Evolutionary conservation across 2,329 filamentous ascomycete genomes (phyloP).

Genomic region (Paracoccidioides brasiliensis): DNA sequence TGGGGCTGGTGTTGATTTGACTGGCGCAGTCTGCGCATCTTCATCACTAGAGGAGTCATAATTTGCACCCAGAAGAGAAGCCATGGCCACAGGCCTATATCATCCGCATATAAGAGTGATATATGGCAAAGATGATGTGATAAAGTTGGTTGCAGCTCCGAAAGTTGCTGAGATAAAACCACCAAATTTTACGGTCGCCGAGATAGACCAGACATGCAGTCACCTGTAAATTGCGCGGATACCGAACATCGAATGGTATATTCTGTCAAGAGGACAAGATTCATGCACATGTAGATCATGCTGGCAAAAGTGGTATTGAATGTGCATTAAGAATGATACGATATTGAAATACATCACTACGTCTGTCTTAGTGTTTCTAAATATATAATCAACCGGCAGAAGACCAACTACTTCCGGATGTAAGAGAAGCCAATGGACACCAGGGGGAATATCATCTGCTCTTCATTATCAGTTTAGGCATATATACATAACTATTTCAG

Average conservation of each 20-base stretch:
- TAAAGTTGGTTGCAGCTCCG: not conserved
- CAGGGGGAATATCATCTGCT: slow-evolving; percentile 23
- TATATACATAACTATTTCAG: slow-evolving; percentile 23
- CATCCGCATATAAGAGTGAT: not conserved
- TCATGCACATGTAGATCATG: too few relatives aligned
- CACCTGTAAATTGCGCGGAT: not conserved
- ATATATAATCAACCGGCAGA: not conserved
- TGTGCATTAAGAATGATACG: not conserved
- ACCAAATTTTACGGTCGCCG: slow-evolving; percentile 1
- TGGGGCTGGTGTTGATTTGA: slow-evolving; percentile 13
- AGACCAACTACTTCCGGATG: not conserved
- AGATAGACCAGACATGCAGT: not conserved
- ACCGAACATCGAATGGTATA: not conserved
- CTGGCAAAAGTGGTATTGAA: too few relatives aligned
- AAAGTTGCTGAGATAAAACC: not conserved
- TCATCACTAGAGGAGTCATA: slow-evolving; percentile 38
- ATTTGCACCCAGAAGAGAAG: slow-evolving; percentile 30
- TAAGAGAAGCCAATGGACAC: not conserved
- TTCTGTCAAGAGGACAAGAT: too few relatives aligned
- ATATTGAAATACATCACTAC: not conserved
- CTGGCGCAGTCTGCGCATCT: slow-evolving; percentile 20
- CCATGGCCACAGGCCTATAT: slow-evolving; percentile 19
- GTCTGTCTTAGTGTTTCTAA: not conserved
- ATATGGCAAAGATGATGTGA: not conserved
- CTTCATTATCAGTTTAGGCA: slow-evolving; percentile 24